Evolutionary conservation across 2,329 filamentous ascomycete species (phyloP).

Genomic region (Sclerotinia trifoliorum): DNA sequence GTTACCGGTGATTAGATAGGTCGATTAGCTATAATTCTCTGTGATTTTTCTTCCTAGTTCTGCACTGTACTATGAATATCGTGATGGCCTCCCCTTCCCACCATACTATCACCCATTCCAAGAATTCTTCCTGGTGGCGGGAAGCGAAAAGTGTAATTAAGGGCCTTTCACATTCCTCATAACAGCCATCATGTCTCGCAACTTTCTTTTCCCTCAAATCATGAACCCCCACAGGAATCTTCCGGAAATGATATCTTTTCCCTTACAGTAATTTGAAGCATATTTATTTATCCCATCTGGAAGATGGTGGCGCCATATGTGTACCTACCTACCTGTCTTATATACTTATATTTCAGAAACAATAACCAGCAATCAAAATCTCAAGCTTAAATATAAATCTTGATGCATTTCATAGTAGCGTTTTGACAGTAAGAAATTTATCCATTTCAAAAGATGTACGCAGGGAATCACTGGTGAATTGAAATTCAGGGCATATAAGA

Average conservation of each 20-base stretch:
- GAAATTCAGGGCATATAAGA: neutral
- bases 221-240: neutral
- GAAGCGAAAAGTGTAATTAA: neutral
- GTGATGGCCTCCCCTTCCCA: neutral
- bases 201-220: no score
- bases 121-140: conserved; percentile 1
- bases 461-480: no score
- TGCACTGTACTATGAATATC: neutral
- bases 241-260: conserved; percentile 6
- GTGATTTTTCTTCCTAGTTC: neutral
- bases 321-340: neutral
- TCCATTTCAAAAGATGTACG: no score
- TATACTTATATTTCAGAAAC: no score
- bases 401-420: no score
- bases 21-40: neutral
- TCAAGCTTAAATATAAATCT: no score
- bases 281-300: neutral
- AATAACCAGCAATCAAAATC: no score
- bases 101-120: neutral
- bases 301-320: neutral
- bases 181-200: conserved; percentile 13
- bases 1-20: neutral
- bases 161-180: conserved; percentile 5
- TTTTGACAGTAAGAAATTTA: no score
- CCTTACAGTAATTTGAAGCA: neutral